Percentiles rank a stretch among this genome's conserved stretches.
Evolutionary conservation across 805 yeast genomes (phyloP).

Genomic region (Clavispora santaluciae): DNA sequence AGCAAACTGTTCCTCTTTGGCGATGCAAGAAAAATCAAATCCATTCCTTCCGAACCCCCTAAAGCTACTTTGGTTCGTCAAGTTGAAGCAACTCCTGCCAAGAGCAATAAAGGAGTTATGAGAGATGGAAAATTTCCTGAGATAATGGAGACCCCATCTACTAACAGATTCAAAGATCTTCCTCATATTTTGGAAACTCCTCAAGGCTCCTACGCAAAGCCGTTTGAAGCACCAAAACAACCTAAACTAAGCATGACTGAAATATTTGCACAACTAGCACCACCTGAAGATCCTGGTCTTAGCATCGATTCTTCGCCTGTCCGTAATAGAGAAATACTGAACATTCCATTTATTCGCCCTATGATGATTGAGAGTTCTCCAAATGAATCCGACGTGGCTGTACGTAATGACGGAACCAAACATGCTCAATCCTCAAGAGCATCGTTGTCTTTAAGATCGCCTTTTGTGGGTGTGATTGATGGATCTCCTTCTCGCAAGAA

Average conservation of each 20-base stretch:
- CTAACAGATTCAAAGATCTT: constrained; percentile 6
- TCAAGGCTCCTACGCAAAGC: not conserved
- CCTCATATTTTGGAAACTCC: constrained; percentile 10
- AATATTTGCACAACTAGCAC: constrained; percentile 1
- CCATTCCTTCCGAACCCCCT: not conserved
- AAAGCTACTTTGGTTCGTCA: constrained; percentile 14
- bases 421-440: not conserved
- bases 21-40: constrained; percentile 20
- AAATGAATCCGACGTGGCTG: not conserved
- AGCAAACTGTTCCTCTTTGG: constrained; percentile 24
- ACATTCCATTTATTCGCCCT: not conserved
- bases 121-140: constrained; percentile 3
- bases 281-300: not conserved
- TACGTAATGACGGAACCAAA: not conserved
- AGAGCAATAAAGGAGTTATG: constrained; percentile 1
- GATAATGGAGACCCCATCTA: constrained; percentile 13
- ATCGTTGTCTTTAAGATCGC: not conserved
- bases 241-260: constrained; percentile 1
- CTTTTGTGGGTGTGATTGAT: not conserved
- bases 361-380: not conserved
- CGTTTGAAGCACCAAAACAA: not conserved
- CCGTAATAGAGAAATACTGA: not conserved
- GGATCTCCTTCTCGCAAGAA: not conserved
- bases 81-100: constrained; percentile 28
- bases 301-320: constrained; percentile 7